Conservation (phyloP, 768 basidiomycete species). For the Boletus eberwhitei region DNA sequence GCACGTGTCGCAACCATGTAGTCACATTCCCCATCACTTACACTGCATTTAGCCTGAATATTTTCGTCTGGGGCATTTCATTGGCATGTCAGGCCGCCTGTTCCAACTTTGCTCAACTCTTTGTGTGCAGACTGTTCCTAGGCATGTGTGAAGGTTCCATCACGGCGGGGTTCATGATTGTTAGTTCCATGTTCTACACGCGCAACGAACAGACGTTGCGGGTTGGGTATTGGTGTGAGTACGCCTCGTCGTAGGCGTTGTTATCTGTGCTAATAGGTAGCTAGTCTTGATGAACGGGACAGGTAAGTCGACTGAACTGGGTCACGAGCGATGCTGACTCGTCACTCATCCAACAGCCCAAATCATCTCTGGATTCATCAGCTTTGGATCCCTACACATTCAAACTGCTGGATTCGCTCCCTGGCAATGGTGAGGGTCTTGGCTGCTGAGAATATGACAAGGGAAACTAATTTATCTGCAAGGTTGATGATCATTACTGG, state of each 20-base stretch:
- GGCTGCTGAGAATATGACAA: background rate
- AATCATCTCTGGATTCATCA: slow-evolving; percentile 66
- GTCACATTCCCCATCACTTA: background rate
- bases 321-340: slow-evolving; percentile 3
- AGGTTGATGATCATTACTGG: slow-evolving; percentile 76
- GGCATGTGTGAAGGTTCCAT: slow-evolving; percentile 72
- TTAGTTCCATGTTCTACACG: slow-evolving; percentile 77
- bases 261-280: background rate
- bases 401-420: slow-evolving; percentile 54
- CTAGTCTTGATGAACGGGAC: slow-evolving; percentile 74
- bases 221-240: slow-evolving; percentile 76
- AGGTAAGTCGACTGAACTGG: slow-evolving; percentile 34
- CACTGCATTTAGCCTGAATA: slow-evolving; percentile 48
- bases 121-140: slow-evolving; percentile 59
- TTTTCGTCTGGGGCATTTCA: slow-evolving; percentile 62
- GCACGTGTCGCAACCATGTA: slow-evolving; percentile 30
- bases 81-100: slow-evolving; percentile 66
- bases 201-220: slow-evolving; percentile 64
- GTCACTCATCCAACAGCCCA: slow-evolving; percentile 51
- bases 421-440: slow-evolving; percentile 60
- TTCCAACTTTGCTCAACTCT: slow-evolving; percentile 62
- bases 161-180: slow-evolving; percentile 75
- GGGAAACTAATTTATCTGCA: background rate
- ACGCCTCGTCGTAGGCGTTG: background rate
- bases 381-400: slow-evolving; percentile 65